phyloP scores from a whole-genome alignment of 2,329 filamentous ascomycete species.

The Colletotrichum truncatum region DNA sequence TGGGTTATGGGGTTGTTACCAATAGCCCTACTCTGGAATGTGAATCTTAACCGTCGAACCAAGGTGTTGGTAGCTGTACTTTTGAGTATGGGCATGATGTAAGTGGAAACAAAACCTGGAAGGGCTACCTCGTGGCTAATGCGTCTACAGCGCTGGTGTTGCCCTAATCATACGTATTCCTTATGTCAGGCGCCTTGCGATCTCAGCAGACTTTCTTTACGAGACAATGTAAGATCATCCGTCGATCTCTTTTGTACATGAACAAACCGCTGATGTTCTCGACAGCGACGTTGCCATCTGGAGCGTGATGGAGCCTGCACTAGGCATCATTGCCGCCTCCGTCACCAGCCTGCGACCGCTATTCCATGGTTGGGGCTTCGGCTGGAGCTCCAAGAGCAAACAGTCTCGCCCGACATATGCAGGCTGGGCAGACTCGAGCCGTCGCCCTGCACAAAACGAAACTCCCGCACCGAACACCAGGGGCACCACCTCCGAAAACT shows the following conservation, averaged over 20 bases:
- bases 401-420: slow-evolving; percentile 14
- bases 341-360: slow-evolving; percentile 42
- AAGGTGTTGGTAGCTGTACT: slow-evolving; percentile 57
- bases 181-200: slow-evolving; percentile 38
- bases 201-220: slow-evolving; percentile 40
- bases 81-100: slow-evolving; percentile 60
- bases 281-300: slow-evolving; percentile 42
- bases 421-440: background rate
- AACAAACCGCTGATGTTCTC: background rate
- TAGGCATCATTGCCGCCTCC: slow-evolving; percentile 45
- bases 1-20: slow-evolving; percentile 60
- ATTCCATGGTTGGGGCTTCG: slow-evolving; percentile 39
- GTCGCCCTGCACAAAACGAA: background rate
- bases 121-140: background rate
- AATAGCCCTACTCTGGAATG: slow-evolving; percentile 58
- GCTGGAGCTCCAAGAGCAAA: slow-evolving; percentile 27
- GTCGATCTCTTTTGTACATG: background rate
- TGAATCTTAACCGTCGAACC: slow-evolving; percentile 56
- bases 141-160: slow-evolving; percentile 44
- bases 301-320: slow-evolving; percentile 42
- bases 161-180: slow-evolving; percentile 49
- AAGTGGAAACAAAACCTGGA: slow-evolving; percentile 30
- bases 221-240: slow-evolving; percentile 40
- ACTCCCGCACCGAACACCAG: background rate
- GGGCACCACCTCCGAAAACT: background rate